phyloP scores from a whole-genome alignment of 257 asterid genomes.

The Osmanthus fragrans region DNA sequence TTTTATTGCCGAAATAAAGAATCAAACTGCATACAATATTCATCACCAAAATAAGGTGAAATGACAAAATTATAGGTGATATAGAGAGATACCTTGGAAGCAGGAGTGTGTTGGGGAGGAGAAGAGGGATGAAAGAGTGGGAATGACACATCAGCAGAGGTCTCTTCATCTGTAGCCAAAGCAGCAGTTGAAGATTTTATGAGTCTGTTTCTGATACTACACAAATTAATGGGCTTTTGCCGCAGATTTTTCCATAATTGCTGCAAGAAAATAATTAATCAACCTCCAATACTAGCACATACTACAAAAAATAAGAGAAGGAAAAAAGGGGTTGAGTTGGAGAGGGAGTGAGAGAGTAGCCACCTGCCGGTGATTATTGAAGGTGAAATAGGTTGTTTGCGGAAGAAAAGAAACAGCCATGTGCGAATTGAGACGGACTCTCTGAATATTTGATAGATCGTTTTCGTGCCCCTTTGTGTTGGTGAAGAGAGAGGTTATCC shows the following conservation, averaged over 20 bases:
- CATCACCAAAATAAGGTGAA: neutral
- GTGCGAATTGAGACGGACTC: neutral
- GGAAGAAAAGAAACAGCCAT: constrained; percentile 43
- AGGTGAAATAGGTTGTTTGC: constrained; percentile 27
- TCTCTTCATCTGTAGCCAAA: constrained; percentile 35
- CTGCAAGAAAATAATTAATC: constrained; percentile 15
- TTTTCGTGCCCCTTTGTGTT: neutral
- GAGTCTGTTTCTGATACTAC: constrained; percentile 32
- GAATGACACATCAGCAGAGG: constrained; percentile 43
- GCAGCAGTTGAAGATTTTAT: constrained; percentile 30
- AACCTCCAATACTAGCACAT: neutral
- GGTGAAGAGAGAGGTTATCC: neutral
- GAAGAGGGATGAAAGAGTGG: constrained; percentile 59
- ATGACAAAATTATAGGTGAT: neutral
- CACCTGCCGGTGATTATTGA: constrained; percentile 36
- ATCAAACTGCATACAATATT: neutral
- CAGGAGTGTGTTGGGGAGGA: constrained; percentile 50
- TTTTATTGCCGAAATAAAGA: neutral
- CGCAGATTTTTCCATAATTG: constrained; percentile 33
- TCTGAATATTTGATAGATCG: neutral
- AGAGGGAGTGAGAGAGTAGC: constrained; percentile 1
- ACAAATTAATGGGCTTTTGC: constrained; percentile 26
- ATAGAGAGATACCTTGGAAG: constrained; percentile 57
- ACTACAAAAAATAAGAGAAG: neutral
- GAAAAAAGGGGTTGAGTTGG: neutral